Percentiles rank a stretch among this genome's conserved stretches.
Evolutionary conservation across 2,329 filamentous ascomycete species (phyloP).

Genomic region (Apiospora aurea): DNA sequence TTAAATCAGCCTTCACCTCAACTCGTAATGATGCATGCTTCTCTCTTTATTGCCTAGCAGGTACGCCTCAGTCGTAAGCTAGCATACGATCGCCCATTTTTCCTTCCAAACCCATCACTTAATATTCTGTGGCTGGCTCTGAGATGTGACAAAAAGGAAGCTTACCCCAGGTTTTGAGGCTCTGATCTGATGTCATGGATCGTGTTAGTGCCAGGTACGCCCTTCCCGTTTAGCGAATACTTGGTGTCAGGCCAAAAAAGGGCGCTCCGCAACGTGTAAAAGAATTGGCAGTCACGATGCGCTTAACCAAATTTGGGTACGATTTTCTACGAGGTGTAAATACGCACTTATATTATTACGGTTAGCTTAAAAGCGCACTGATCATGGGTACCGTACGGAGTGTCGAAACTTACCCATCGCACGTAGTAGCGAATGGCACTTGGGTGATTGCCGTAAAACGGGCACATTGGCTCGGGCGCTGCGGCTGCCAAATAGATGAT

Average conservation of each 20-base stretch:
- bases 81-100: neutral
- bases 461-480: neutral
- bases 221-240: neutral
- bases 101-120: neutral
- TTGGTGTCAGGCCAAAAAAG: too few species aligned
- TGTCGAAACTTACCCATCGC: too few species aligned
- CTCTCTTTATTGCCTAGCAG: neutral
- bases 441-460: neutral
- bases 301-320: too few species aligned
- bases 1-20: slow-evolving; percentile 6
- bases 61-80: neutral
- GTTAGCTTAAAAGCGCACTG: too few species aligned
- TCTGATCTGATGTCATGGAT: slow-evolving; percentile 23
- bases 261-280: too few species aligned
- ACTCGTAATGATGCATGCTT: neutral
- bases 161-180: slow-evolving; percentile 18
- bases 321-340: too few species aligned
- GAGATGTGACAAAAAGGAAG: slow-evolving; percentile 6
- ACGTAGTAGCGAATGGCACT: too few species aligned
- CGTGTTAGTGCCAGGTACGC: slow-evolving; percentile 16
- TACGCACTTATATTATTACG: too few species aligned
- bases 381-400: too few species aligned
- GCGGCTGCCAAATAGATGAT: neutral
- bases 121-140: neutral
- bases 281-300: too few species aligned